phyloP scores from a whole-genome alignment of 768 basidiomycete species.

The Leucosporidium creatinivorum region DNA sequence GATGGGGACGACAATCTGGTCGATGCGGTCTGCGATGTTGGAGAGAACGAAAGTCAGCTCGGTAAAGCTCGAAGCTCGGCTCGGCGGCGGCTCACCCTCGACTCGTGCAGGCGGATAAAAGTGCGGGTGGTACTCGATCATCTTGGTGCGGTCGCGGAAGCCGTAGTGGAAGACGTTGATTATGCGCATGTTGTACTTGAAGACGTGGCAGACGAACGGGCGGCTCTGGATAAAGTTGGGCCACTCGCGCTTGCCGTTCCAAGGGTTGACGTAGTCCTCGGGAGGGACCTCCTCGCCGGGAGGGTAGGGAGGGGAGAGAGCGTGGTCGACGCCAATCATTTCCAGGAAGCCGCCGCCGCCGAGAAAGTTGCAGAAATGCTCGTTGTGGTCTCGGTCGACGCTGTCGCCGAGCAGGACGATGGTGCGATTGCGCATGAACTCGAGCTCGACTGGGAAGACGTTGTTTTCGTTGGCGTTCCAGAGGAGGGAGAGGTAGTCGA shows the following conservation, averaged over 20 bases:
- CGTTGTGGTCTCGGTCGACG: constrained; percentile 23
- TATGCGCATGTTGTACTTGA: constrained; percentile 11
- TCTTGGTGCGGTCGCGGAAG: constrained; percentile 7
- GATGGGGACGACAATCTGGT: constrained; percentile 21
- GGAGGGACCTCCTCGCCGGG: constrained; percentile 9
- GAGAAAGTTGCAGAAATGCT: constrained; percentile 12
- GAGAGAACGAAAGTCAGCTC: background rate
- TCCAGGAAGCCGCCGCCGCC: constrained; percentile 11
- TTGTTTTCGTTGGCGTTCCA: background rate
- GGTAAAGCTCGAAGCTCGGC: background rate
- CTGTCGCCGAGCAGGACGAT: constrained; percentile 22
- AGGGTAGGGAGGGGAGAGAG: constrained; percentile 16
- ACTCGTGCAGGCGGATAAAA: constrained; percentile 20
- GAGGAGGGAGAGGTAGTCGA: constrained; percentile 15
- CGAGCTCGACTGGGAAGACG: background rate
- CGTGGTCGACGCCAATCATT: constrained; percentile 13
- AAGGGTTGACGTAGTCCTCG: constrained; percentile 4
- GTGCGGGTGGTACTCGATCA: constrained; percentile 11
- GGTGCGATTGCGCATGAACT: constrained; percentile 10
- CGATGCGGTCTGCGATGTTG: constrained; percentile 18
- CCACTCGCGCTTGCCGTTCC: constrained; percentile 9
- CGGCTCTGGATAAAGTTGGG: constrained; percentile 7
- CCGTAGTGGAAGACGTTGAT: constrained; percentile 32
- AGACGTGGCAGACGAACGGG: constrained; percentile 17
- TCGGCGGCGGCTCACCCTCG: constrained; percentile 9